Evolutionary conservation across 2,329 filamentous ascomycete species (phyloP), one percentile per base, ranked within the genome.

Genomic region (Ophiostoma sp.): DNA sequence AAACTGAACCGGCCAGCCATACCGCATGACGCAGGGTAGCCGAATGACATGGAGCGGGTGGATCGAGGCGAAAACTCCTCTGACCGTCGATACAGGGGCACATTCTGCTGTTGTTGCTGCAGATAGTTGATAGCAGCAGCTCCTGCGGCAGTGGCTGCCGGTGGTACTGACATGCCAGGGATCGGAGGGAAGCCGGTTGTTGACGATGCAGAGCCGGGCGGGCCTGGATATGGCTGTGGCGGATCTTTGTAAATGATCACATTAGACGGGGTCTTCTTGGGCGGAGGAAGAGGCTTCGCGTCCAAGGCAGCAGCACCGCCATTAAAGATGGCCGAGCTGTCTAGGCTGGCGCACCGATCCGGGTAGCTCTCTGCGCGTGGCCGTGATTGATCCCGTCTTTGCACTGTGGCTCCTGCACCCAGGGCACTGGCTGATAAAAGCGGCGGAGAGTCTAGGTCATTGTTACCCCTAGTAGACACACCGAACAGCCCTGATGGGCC

Each of bases 161-260:
- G 50, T 3, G 50, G 39, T 33, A 33, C 45, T 68, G 61, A 52
- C 52, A 52, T 31, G 3, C 25, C n/a, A 11, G 11, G 42, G n/a
- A 33, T 25, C 17, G 15, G 69, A 2, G 39, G 48, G 12, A 45
- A 66, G 36, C 31, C 55, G 15, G 8, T 22, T n/a, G 69, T 45
- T 0, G 70, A 69, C 25, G 70, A 61, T 17, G 50, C 39, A 12
- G 59, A 55, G 17, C n/a, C 52, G 1, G 68, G 50, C 3, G 39
- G 3, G 17, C 12, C 42, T 9, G 36, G 63, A 25, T 11, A 50
- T 12, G n/a, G 33, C 72, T 57, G 69, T 17, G 61, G 66, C 9
- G 39, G 66, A 22, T 75, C 81, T 59, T 85, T 83, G 77, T 90
- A 89, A 72, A 89, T 82, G 61, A 89, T 88, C 64, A 88, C 83